phyloP scores from a whole-genome alignment of 306 rosid species.

The Sicyos baderoa region DNA sequence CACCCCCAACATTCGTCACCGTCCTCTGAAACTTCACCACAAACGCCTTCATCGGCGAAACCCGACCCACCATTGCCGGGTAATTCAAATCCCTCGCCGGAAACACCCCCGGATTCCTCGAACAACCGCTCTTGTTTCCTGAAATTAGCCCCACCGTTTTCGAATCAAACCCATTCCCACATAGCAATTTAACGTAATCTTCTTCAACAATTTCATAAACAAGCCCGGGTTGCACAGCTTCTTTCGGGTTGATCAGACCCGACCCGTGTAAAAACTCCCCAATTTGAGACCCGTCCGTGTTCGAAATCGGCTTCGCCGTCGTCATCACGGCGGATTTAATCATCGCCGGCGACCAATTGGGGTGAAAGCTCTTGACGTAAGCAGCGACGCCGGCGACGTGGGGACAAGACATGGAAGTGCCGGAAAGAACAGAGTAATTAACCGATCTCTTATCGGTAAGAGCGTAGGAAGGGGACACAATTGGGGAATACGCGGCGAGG shows the following conservation, averaged over 20 bases:
- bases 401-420: constrained; percentile 35
- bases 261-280: constrained; percentile 34
- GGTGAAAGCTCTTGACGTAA: constrained; percentile 26
- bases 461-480: neutral
- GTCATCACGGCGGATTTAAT: constrained; percentile 29
- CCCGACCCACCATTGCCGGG: constrained; percentile 25
- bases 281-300: neutral
- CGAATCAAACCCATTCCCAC: constrained; percentile 17
- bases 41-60: constrained; percentile 3
- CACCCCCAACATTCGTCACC: constrained; percentile 33
- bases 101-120: neutral
- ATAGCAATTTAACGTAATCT: constrained; percentile 27
- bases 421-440: constrained; percentile 18
- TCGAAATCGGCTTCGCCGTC: constrained; percentile 21
- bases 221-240: constrained; percentile 31
- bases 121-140: constrained; percentile 17
- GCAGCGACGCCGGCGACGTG: constrained; percentile 32
- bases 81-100: constrained; percentile 24
- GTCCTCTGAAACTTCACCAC: constrained; percentile 18
- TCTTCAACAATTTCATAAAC: constrained; percentile 23
- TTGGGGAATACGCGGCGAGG: constrained; percentile 31
- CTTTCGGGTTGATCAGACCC: constrained; percentile 24
- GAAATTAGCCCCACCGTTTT: constrained; percentile 14
- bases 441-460: constrained; percentile 3
- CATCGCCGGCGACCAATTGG: constrained; percentile 26